A percentile compares a stretch with the other conserved stretches of the same genome.
phyloP scores from a whole-genome alignment of 1,284 basidiomycete species.

The Leccinum huronense region DNA sequence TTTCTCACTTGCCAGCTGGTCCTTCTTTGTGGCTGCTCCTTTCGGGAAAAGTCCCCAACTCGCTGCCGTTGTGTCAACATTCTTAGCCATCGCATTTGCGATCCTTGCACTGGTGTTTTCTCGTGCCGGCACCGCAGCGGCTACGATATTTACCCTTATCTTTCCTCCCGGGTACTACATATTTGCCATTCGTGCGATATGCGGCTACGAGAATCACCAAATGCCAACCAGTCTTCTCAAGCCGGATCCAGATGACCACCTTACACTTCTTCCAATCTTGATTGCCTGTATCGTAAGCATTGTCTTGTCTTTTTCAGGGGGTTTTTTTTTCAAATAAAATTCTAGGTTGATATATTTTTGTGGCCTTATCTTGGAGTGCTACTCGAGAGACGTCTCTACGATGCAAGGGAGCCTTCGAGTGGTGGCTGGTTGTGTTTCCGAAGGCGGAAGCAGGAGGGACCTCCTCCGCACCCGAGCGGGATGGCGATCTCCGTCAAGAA shows the following conservation, averaged over 20 bases:
- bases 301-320: neutral
- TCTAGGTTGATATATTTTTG: conserved; percentile 64
- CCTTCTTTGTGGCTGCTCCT: conserved; percentile 64
- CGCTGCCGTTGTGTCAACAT: conserved; percentile 66
- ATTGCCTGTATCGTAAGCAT: conserved; percentile 60
- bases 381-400: conserved; percentile 62
- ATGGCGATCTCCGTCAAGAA: conserved; percentile 60
- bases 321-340: neutral
- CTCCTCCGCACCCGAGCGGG: conserved; percentile 37
- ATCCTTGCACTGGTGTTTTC: conserved; percentile 65
- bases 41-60: conserved; percentile 74
- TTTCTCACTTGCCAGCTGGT: conserved; percentile 65
- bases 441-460: conserved; percentile 19
- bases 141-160: conserved; percentile 63
- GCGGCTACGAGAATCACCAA: conserved; percentile 62
- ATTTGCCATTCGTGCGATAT: conserved; percentile 65
- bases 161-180: conserved; percentile 77
- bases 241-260: conserved; percentile 57
- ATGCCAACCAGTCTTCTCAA: conserved; percentile 51
- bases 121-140: conserved; percentile 44
- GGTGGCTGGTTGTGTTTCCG: conserved; percentile 33
- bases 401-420: conserved; percentile 45
- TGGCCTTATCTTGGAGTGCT: conserved; percentile 65
- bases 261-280: conserved; percentile 59
- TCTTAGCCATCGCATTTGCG: conserved; percentile 63